These are phyloP conservation scores for Fraxinus nigra DNA, from an alignment of 305 asterid genomes.

Conservation along the genomic window DNA sequence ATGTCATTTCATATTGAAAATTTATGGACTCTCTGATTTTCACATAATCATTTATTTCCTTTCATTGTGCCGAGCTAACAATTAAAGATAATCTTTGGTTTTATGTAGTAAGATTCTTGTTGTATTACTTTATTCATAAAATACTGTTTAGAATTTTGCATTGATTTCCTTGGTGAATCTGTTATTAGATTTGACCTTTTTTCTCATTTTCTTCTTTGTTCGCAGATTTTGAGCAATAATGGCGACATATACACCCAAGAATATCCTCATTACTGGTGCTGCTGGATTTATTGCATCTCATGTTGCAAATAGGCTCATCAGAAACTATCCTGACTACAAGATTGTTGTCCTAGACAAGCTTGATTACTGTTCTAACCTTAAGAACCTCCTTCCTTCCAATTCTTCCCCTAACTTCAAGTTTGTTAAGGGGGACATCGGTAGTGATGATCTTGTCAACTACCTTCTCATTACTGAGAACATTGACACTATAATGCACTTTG, in stretches of 20 bases:
- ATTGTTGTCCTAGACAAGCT: conserved; percentile 86
- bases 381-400: conserved; percentile 64
- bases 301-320: conserved; percentile 74
- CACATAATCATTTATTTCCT: neutral
- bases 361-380: conserved; percentile 79
- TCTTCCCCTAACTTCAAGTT: conserved; percentile 74
- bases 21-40: neutral
- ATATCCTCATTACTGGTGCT: conserved; percentile 87
- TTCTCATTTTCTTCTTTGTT: neutral
- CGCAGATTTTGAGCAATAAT: conserved; percentile 33
- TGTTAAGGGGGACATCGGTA: conserved; percentile 79
- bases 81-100: neutral
- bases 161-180: conserved; percentile 6
- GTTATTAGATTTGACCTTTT: conserved; percentile 2
- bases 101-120: neutral
- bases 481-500: conserved; percentile 92
- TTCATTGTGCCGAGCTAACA: neutral
- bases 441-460: conserved; percentile 88
- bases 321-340: conserved; percentile 71
- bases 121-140: conserved; percentile 1
- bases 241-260: conserved; percentile 66
- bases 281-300: conserved; percentile 94
- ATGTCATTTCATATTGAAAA: neutral
- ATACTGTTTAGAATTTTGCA: conserved; percentile 1
- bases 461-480: conserved; percentile 72